These are phyloP conservation scores for Pulveroboletus sp. DNA, from an alignment of 1,284 basidiomycete genomes.

Conservation along the genomic window DNA sequence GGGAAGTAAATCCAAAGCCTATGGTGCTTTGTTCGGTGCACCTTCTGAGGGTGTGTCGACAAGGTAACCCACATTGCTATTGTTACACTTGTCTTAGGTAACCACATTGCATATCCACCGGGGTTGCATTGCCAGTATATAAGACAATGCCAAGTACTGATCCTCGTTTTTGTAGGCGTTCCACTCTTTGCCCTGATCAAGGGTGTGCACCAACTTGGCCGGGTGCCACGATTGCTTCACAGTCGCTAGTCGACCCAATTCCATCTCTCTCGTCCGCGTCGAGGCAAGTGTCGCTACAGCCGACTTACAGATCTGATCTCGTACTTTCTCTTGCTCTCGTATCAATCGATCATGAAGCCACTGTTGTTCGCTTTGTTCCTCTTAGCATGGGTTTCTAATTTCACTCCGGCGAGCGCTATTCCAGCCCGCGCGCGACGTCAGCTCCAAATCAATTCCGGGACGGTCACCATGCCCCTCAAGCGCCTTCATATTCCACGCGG, in stretches of 20 bases:
- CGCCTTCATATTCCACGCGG: conserved; percentile 20
- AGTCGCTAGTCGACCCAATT: conserved; percentile 25
- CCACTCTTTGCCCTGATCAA: neutral
- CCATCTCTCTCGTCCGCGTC: neutral
- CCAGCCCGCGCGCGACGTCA: conserved; percentile 19
- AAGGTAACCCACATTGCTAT: conserved; percentile 26
- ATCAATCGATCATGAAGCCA: conserved; percentile 20
- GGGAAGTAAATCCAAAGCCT: too few species aligned
- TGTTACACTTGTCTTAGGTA: conserved; percentile 20
- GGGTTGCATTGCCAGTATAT: conserved; percentile 7
- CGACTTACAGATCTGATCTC: conserved; percentile 7
- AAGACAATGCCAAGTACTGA: conserved; percentile 1
- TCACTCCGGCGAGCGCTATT: conserved; percentile 17
- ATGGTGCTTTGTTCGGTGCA: conserved; percentile 8
- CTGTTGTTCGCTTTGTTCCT: conserved; percentile 24
- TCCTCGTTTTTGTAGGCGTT: conserved; percentile 24
- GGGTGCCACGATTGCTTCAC: conserved; percentile 19
- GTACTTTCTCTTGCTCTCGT: neutral
- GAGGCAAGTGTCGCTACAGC: conserved; percentile 17
- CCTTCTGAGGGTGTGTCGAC: conserved; percentile 15
- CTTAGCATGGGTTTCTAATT: conserved; percentile 18
- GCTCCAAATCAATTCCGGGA: conserved; percentile 14
- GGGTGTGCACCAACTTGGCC: conserved; percentile 21
- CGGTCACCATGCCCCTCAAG: conserved; percentile 32
- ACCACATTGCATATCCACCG: neutral